A percentile compares a stretch with the other conserved stretches of the same genome.
These are phyloP conservation scores for Sideroxylon spinosum DNA, from an alignment of 179 eudicot species.

Conservation along the genomic window DNA sequence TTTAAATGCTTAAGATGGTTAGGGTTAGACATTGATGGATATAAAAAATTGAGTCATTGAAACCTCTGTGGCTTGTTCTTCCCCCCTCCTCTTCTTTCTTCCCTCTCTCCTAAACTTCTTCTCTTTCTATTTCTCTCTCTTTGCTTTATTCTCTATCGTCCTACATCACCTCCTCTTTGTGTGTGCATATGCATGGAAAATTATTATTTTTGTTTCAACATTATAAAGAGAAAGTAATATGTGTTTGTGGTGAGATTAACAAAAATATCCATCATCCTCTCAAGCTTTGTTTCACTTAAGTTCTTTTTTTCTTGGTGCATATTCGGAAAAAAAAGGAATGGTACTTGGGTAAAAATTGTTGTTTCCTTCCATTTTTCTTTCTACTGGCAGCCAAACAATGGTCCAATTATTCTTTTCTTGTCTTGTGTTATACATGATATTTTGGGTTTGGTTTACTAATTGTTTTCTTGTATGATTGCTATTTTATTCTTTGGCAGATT, in stretches of 20 bases:
- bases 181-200: no score
- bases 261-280: not conserved
- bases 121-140: no score
- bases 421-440: not conserved
- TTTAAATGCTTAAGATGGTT: no score
- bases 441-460: not conserved
- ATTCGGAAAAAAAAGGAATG: not conserved
- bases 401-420: not conserved
- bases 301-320: not conserved
- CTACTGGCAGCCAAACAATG: not conserved
- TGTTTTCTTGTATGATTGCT: not conserved
- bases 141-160: no score
- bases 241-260: not conserved
- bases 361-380: not conserved
- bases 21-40: no score
- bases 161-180: no score
- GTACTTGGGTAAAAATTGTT: not conserved
- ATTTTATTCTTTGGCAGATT: conserved; percentile 42
- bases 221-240: not conserved
- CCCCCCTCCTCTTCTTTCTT: no score
- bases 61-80: no score
- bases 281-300: not conserved
- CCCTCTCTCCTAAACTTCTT: no score
- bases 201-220: no score
- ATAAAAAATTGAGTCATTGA: no score